These are phyloP conservation scores for Jamesozyma lodderae DNA, from an alignment of 805 yeast genomes.

Conservation along the genomic window DNA sequence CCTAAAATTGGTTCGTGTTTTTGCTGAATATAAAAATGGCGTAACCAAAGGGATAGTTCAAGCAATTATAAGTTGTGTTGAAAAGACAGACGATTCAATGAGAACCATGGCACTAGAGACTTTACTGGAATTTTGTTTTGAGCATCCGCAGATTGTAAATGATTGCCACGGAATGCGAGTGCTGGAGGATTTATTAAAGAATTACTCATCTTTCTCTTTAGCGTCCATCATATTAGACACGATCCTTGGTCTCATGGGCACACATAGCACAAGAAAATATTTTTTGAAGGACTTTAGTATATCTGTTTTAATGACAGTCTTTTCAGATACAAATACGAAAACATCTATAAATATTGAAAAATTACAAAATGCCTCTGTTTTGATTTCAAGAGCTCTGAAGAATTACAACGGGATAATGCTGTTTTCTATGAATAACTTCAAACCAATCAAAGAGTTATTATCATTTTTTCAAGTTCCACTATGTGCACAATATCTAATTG, in stretches of 20 bases:
- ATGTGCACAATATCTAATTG: slow-evolving; percentile 56
- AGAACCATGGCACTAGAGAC: slow-evolving; percentile 47
- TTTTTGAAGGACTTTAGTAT: slow-evolving; percentile 53
- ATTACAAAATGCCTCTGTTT: slow-evolving; percentile 50
- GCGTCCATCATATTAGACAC: slow-evolving; percentile 24
- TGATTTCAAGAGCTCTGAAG: slow-evolving; percentile 54
- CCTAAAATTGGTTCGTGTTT: slow-evolving; percentile 55
- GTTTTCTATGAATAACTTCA: slow-evolving; percentile 47
- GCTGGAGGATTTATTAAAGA: slow-evolving; percentile 26
- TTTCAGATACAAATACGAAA: slow-evolving; percentile 50
- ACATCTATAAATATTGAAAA: slow-evolving; percentile 43
- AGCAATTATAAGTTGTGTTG: slow-evolving; percentile 56
- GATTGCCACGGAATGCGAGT: slow-evolving; percentile 41
- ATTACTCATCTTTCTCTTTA: slow-evolving; percentile 19
- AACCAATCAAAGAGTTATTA: slow-evolving; percentile 48
- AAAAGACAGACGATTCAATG: slow-evolving; percentile 43
- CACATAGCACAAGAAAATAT: slow-evolving; percentile 23
- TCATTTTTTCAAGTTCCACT: slow-evolving; percentile 52
- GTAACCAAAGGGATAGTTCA: slow-evolving; percentile 60
- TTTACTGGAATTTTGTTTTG: slow-evolving; percentile 43
- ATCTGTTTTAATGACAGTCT: slow-evolving; percentile 54
- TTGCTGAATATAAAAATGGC: slow-evolving; percentile 48
- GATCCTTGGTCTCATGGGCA: slow-evolving; percentile 22
- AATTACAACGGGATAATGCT: slow-evolving; percentile 70
- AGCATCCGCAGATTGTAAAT: slow-evolving; percentile 36